These are phyloP conservation scores for Ophiostoma sp. DNA, from an alignment of 2,329 filamentous ascomycete species.

Conservation along the genomic window DNA sequence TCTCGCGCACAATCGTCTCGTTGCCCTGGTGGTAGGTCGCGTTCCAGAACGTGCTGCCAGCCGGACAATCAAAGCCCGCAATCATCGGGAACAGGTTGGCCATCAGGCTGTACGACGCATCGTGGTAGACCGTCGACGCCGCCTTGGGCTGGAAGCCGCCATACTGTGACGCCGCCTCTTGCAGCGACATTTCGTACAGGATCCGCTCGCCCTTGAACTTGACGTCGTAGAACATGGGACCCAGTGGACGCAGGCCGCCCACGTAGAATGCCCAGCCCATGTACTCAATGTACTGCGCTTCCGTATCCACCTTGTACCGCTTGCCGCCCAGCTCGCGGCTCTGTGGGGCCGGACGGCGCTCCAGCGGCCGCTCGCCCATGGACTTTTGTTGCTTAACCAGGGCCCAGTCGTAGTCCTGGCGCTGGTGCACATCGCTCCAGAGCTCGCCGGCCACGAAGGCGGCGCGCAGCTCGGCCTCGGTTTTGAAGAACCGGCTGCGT, in stretches of 20 bases:
- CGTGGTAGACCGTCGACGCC: conserved; percentile 43
- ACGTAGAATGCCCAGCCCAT: conserved; percentile 52
- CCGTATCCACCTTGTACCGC: conserved; percentile 41
- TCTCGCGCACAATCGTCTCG: conserved; percentile 41
- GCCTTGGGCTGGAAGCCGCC: conserved; percentile 45
- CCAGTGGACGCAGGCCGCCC: conserved; percentile 40
- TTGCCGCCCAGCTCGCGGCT: conserved; percentile 38
- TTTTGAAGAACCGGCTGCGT: conserved; percentile 37
- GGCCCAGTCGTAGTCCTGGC: conserved; percentile 35
- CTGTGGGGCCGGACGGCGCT: conserved; percentile 36
- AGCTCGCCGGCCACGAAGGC: conserved; percentile 39
- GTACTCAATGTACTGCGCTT: conserved; percentile 46
- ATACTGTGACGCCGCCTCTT: conserved; percentile 52
- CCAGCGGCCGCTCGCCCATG: conserved; percentile 34
- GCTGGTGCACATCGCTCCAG: conserved; percentile 34
- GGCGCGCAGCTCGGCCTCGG: conserved; percentile 33
- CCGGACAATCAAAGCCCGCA: conserved; percentile 49
- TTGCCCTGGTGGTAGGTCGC: conserved; percentile 42
- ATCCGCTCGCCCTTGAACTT: conserved; percentile 50
- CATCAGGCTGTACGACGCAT: conserved; percentile 46
- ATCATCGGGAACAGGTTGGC: conserved; percentile 43
- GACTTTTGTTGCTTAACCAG: conserved; percentile 32
- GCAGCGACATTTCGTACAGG: conserved; percentile 51
- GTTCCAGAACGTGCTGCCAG: conserved; percentile 47
- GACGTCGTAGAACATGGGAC: conserved; percentile 47